phyloP scores from a whole-genome alignment of 768 basidiomycete species.

The Leccinum pellstonianum region DNA sequence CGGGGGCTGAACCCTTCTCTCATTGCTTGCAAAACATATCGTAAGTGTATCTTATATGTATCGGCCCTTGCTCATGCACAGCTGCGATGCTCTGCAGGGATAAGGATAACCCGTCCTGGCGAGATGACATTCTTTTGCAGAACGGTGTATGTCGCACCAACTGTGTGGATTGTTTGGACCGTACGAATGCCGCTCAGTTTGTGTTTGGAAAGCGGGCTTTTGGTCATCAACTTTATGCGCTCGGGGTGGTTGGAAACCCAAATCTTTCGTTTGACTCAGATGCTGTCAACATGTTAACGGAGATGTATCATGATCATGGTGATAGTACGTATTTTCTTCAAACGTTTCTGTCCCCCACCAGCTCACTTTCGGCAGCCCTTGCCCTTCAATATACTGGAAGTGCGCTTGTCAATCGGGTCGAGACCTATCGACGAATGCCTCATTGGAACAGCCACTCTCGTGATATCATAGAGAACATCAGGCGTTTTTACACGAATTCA shows the following conservation, averaged over 20 bases:
- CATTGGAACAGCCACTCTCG: slow-evolving; percentile 98
- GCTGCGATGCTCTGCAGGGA: slow-evolving; percentile 24
- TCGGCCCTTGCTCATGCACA: neutral
- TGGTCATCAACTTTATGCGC: slow-evolving; percentile 92
- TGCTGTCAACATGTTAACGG: slow-evolving; percentile 93
- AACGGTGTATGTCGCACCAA: slow-evolving; percentile 92
- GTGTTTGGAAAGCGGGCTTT: slow-evolving; percentile 94
- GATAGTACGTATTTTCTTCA: slow-evolving; percentile 61
- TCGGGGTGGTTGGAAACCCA: slow-evolving; percentile 84
- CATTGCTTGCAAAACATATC: slow-evolving; percentile 52
- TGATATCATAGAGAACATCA: slow-evolving; percentile 93
- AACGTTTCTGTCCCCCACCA: neutral
- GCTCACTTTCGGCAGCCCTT: slow-evolving; percentile 54
- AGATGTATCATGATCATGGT: slow-evolving; percentile 98
- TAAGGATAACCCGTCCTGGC: slow-evolving; percentile 42
- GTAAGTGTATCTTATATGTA: slow-evolving; percentile 27
- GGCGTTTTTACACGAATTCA: slow-evolving; percentile 93
- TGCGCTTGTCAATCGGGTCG: slow-evolving; percentile 92
- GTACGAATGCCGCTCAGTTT: slow-evolving; percentile 96
- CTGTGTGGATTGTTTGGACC: slow-evolving; percentile 95
- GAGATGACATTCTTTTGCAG: slow-evolving; percentile 74
- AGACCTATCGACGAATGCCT: slow-evolving; percentile 92
- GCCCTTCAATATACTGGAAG: slow-evolving; percentile 97
- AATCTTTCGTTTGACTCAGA: slow-evolving; percentile 90
- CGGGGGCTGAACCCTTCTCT: slow-evolving; percentile 81